Base-by-base conservation (phyloP, 2,329 filamentous ascomycete genomes). In the Apiospora marii region DNA sequence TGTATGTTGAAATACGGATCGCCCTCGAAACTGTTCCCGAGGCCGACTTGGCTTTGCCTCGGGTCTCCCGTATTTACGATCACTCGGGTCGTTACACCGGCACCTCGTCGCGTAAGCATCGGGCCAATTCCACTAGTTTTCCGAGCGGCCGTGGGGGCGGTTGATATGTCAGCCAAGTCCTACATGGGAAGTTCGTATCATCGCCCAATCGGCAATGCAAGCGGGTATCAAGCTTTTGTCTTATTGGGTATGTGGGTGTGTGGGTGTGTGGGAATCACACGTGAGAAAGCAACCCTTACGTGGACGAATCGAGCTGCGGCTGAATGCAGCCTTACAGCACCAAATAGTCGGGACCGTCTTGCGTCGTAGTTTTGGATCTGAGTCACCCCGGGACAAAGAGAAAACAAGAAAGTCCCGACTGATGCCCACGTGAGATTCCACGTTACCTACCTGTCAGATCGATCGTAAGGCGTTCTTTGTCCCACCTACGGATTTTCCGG, bases 241-340 rank as follows among this genome's bases (percentile, higher is more conserved):
- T 41, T 7, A 64, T 64, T 64, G 34, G 27, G 27, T 30, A 34
- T 12, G 14, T 64, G 34, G 6, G 58, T 12, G 14, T 64, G 34
- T 14, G 58, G 13, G 22, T n/a, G n/a, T n/a, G 27, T 2, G 8
- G 6, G 14, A 41, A 41, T n/a, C 34, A 64, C 58, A 64, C 58
- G 58, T 64, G 58, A 64, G 58, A 41, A 64, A 41, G 58, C 58
- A 61, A 37, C 53, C 53, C 30, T 37, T 61, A 61, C 53, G 53
- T 61, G 53, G 53, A 61, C 53, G 53, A 61, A 61, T 61, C 30
- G 53, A 58, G 53, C 34, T 61, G 53, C 53, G 30, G 53, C 53
- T 61, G 53, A 61, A 37, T 61, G 53, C 53, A 64, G 58, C 58
- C 58, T 34, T 64, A 64, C 27, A 41, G 3, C 53, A 37, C 22